Evolutionary conservation across 2,329 filamentous ascomycete species (phyloP), one percentile per base, ranked within the genome.

Genomic region (Raffaelea arxii): DNA sequence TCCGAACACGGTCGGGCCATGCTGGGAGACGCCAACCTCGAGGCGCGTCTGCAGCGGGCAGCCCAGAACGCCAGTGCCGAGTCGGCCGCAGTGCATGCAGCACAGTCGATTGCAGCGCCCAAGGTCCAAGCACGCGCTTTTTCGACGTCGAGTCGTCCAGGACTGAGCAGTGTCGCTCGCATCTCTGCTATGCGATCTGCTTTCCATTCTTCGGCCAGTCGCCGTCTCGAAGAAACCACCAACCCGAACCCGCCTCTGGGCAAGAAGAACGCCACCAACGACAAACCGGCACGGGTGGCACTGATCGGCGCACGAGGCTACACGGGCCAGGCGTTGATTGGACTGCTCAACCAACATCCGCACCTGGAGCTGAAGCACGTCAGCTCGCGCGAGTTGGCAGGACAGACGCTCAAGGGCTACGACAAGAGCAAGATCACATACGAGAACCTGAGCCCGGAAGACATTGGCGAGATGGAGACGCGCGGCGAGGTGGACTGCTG

Each of bases 261-360:
- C 47, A 82, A 83, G 68, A 90, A 89, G 71, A 94, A 94, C 66
- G 84, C 81, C 49, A 88, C 87, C 49, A 94, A 90, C 66, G 76
- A 78, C 49, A 77, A 79, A 51, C 84, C 86, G 11, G 81, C 89
- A 12, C 85, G 83, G 59, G 78, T 96, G 42, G 90, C 85, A 39
- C 74, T 96, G 46, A 94, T 96, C 54, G 90, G 90, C 52, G 90
- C 89, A 47, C 85, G 90, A 59, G 91, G 92, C 27, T 97, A 95
- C 54, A 97, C 91, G 46, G 91, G 92, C 36, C 87, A 95, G 65
- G 87, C 88, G 46, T 73, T 98, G 41, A 88, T 97, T 57, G 82
- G 80, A 50, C 78, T 98, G 19, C 73, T 98, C 43, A 92, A 95
- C 66, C 69, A 78, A 27, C 92, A 97, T 67, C 89, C 89, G 14